Evolutionary conservation across 73 alveolate genomes (phyloP).

Genomic region (Paramecium pentaurelia): DNA sequence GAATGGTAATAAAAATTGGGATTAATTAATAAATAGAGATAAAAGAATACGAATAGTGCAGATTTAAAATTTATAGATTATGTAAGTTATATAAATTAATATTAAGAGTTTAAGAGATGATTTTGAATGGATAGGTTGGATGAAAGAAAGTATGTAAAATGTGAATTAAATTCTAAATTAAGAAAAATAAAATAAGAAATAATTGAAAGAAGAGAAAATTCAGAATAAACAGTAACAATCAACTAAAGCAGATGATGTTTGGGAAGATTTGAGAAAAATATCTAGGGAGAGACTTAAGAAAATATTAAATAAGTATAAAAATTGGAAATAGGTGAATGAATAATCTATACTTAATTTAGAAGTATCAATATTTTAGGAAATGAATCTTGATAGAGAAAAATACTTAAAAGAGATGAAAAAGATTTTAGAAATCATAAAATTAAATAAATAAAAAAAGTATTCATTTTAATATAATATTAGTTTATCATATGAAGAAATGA

Average conservation of each 20-base stretch:
- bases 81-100: background rate
- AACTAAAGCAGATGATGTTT: background rate
- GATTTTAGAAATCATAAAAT: background rate
- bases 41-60: background rate
- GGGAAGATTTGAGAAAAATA: background rate
- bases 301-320: background rate
- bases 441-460: background rate
- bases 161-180: background rate
- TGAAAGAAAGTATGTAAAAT: background rate
- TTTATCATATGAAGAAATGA: background rate
- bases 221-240: background rate
- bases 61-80: background rate
- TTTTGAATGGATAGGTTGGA: slow-evolving; percentile 10
- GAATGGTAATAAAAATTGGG: background rate
- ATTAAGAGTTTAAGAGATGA: slow-evolving; percentile 16
- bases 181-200: background rate
- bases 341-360: background rate
- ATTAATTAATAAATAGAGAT: background rate
- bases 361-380: background rate
- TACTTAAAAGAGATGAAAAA: background rate
- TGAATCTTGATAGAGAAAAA: background rate
- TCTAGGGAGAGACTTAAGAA: background rate
- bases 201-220: background rate
- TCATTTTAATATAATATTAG: background rate
- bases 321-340: background rate